phyloP scores from a whole-genome alignment of 2,329 filamentous ascomycete species.

The Macrophomina pseudophaseolina region DNA sequence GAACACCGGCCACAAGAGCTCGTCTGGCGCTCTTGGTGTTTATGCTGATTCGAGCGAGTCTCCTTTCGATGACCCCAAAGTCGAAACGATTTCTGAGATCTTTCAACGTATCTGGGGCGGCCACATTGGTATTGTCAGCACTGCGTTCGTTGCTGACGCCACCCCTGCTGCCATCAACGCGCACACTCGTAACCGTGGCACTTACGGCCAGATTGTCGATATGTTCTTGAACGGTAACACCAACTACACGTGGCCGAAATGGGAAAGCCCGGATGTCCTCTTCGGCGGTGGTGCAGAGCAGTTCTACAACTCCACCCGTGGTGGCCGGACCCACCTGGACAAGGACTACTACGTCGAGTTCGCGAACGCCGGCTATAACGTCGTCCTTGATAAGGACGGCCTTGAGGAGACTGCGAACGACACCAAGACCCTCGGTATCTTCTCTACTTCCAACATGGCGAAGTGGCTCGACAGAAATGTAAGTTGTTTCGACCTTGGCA shows the following conservation, averaged over 20 bases:
- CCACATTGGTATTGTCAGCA: slow-evolving; percentile 69
- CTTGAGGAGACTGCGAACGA: slow-evolving; percentile 63
- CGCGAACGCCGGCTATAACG: slow-evolving; percentile 70
- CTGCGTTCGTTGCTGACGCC: slow-evolving; percentile 81
- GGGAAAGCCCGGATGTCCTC: slow-evolving; percentile 76
- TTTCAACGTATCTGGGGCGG: slow-evolving; percentile 72
- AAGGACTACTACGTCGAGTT: slow-evolving; percentile 77
- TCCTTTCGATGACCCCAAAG: slow-evolving; percentile 81
- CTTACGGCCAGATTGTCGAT: slow-evolving; percentile 76
- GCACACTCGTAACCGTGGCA: slow-evolving; percentile 72
- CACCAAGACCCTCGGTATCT: slow-evolving; percentile 75
- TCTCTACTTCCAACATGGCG: slow-evolving; percentile 74
- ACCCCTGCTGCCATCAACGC: slow-evolving; percentile 67
- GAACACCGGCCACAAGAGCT: slow-evolving; percentile 83
- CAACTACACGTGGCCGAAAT: slow-evolving; percentile 82
- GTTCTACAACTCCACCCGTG: slow-evolving; percentile 64
- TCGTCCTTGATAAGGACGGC: slow-evolving; percentile 76
- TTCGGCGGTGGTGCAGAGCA: slow-evolving; percentile 85
- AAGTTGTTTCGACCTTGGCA: not conserved
- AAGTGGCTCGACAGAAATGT: slow-evolving; percentile 85
- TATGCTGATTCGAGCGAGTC: slow-evolving; percentile 78
- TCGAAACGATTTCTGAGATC: slow-evolving; percentile 82
- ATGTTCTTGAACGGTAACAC: slow-evolving; percentile 75
- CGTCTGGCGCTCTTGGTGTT: slow-evolving; percentile 80
- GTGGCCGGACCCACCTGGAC: slow-evolving; percentile 67